Base-by-base conservation (phyloP, 345 rosid species). In the Moricandia moricandioides region DNA sequence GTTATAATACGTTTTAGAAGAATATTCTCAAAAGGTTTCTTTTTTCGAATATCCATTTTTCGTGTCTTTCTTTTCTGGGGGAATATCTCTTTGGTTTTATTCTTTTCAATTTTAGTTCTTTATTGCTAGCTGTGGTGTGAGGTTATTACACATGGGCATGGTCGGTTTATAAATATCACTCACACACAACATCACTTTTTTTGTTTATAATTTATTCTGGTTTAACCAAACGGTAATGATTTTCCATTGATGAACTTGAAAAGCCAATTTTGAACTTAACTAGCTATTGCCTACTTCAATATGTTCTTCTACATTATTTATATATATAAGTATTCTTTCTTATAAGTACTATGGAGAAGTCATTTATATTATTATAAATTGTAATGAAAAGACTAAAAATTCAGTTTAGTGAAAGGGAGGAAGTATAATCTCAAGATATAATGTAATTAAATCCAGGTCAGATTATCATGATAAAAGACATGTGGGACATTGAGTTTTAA, bases 1-100 rank as follows among this genome's bases (percentile, higher is more conserved):
- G 24, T 49, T 49, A 77, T 69, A 60, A 24, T 1, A 21, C n/a
- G 60, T 9, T 3, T 13, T 40, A 49, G 24, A 49, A 57, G 81
- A 78, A 78, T 78, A 78, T 78, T 78, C 81, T 59, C 0, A 47
- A 71, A 71, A 71, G 63, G 80, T 77, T 77, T 71, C 76, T 77
- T n/a, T n/a, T 65, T 58, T 58, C 52, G 81, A 77, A 78, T 78
- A 78, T 71, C 61, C 80, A 34, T 59, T 65, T 57, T 10, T 5
- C 2, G 24, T 77, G 72, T 65, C 57, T 49, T 77, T 60, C 10
- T 65, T 58, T 17, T 3, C n/a, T 21, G 68, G 72, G 39, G 66
- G 81, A 71, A 78, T 78, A 78, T 78, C 81, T 78, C 80, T 51
- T 45, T 68, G 31, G 24, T 71, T 65, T 35, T 71, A 66, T 78